Evolutionary conservation across 371 early-diverging fungal species (phyloP).

Genomic region (Aphelidium insulamus): DNA sequence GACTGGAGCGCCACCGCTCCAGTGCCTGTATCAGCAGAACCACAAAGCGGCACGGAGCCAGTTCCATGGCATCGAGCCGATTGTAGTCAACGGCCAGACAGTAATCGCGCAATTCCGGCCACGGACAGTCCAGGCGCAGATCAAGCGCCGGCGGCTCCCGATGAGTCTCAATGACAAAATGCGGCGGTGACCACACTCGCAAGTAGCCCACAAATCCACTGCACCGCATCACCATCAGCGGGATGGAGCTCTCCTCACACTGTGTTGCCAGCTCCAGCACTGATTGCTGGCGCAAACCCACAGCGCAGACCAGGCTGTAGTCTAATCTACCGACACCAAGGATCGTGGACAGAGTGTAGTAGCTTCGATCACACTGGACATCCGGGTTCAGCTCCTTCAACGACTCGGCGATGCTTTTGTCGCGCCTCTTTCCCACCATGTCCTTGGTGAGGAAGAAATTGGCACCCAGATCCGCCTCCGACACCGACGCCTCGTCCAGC

Average conservation of each 20-base stretch:
- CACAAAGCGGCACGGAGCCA: slow-evolving; percentile 61
- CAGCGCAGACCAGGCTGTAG: slow-evolving; percentile 39
- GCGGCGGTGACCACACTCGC: slow-evolving; percentile 45
- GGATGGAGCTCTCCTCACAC: slow-evolving; percentile 21
- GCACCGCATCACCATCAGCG: slow-evolving; percentile 38
- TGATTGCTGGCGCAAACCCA: slow-evolving; percentile 28
- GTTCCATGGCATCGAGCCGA: slow-evolving; percentile 33
- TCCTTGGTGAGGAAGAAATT: slow-evolving; percentile 68
- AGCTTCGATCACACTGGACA: slow-evolving; percentile 31
- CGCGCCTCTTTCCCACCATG: slow-evolving; percentile 36
- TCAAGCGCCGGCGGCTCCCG: slow-evolving; percentile 44
- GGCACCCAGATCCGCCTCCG: slow-evolving; percentile 39
- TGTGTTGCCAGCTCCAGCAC: slow-evolving; percentile 25
- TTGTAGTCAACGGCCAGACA: slow-evolving; percentile 36
- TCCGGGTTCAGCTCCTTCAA: slow-evolving; percentile 71
- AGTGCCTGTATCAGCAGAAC: slow-evolving; percentile 50
- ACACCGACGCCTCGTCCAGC: slow-evolving; percentile 41
- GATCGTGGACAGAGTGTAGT: neutral
- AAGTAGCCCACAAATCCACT: slow-evolving; percentile 51
- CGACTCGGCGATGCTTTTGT: slow-evolving; percentile 30
- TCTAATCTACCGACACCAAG: slow-evolving; percentile 5
- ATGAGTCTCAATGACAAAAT: slow-evolving; percentile 75
- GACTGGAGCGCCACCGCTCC: slow-evolving; percentile 25
- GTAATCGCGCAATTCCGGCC: slow-evolving; percentile 34
- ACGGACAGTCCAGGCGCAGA: slow-evolving; percentile 59